Percentiles rank a stretch among this genome's conserved stretches.
These are phyloP conservation scores for Cucumis hystrix DNA, from an alignment of 306 rosid species.

Conservation along the genomic window DNA sequence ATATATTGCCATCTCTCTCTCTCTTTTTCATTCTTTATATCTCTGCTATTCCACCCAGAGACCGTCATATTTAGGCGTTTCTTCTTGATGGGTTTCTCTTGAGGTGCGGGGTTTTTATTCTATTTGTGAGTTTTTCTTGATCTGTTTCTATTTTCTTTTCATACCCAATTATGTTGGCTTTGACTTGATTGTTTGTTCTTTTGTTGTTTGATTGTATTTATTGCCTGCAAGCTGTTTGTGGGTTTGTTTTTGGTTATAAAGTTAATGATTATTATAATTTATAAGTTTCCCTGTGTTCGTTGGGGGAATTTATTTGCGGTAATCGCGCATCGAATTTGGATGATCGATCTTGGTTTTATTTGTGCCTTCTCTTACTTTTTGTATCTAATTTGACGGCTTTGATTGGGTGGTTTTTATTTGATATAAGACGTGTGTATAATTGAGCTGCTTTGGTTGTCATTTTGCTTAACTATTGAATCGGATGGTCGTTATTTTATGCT, in stretches of 20 bases:
- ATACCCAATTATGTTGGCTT: not conserved
- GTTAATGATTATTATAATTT: not conserved
- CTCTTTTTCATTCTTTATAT: not conserved
- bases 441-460: not conserved
- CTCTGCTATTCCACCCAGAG: not conserved
- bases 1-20: not conserved
- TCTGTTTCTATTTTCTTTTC: not conserved
- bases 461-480: not conserved
- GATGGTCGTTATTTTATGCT: not conserved
- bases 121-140: not conserved
- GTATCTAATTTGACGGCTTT: not conserved
- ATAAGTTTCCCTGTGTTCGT: not conserved
- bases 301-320: not conserved
- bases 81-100: not conserved
- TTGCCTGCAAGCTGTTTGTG: constrained; percentile 5
- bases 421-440: not conserved
- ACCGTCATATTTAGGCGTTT: not conserved
- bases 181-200: not conserved
- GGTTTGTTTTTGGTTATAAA: not conserved
- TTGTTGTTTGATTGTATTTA: not conserved
- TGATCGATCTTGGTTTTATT: not conserved
- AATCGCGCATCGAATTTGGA: not conserved
- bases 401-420: not conserved
- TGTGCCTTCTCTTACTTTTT: not conserved
- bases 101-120: not conserved